Base-by-base conservation (phyloP, 1,284 basidiomycete species). In the Microbotryum scabiosae region DNA sequence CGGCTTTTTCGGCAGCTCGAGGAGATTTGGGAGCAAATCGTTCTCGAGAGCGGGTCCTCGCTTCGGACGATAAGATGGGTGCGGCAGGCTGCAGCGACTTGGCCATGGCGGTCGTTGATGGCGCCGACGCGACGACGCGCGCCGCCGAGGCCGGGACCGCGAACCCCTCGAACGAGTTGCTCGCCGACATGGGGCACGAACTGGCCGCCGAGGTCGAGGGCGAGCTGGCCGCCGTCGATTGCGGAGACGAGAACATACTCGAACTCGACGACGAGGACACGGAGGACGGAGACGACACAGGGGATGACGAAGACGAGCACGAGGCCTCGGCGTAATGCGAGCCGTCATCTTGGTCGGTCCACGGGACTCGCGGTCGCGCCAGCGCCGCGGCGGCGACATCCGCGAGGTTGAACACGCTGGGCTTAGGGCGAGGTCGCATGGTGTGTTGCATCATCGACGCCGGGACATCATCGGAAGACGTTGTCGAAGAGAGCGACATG, bases 301-400 rank as follows among this genome's bases (percentile, higher is more conserved):
- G 75, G 36, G 78, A 78, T 64, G 77, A 74, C 61, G 81, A 80
- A 41, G 78, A 79, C 20, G 69, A 74, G 21, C 73, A 76, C 66
- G 77, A 80, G 67, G 84, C 79, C 72, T 61, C 63, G 36, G 36
- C 36, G 76, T 77, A 57, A 81, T 78, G 45, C 69, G 73, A 28
- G 65, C 67, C 3, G 14, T 48, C 47, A 21, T 48, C 21, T 26
- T 21, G 25, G 25, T 30, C 63, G 8, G 63, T 60, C 65, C 65
- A 67, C 14, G 65, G 63, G 23, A 57, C 65, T 16, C 65, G 52
- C 5, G 65, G 65, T 6, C 65, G 60, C 4, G 65, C 62, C 5
- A 67, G 21, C 2, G 62, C 65, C 0, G 58, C 60, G 0, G 58
- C 60, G 4, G 65, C 65, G 25, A 67, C 32, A 20, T 67, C 65